A percentile compares a stretch with the other conserved stretches of the same genome.
These are phyloP conservation scores for Metschnikowia vanudenii DNA, from an alignment of 805 yeast genomes.

Conservation along the genomic window DNA sequence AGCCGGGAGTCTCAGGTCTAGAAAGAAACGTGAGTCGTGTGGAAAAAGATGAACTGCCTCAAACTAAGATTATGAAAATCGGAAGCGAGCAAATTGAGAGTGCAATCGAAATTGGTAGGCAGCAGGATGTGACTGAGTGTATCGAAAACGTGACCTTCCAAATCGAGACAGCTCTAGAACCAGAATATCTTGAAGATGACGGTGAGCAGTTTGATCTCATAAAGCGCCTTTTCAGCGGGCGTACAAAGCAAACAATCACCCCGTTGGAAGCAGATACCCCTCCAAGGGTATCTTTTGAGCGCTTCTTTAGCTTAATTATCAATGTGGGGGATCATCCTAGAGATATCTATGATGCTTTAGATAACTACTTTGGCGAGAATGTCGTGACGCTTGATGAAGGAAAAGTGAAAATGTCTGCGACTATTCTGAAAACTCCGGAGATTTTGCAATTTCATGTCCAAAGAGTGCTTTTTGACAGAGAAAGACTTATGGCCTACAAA, in stretches of 20 bases:
- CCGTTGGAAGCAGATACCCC: conserved; percentile 42
- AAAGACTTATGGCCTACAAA: conserved; percentile 70
- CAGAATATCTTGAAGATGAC: conserved; percentile 60
- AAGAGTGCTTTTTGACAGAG: conserved; percentile 86
- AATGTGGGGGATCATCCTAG: conserved; percentile 87
- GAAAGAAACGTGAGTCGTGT: conserved; percentile 1
- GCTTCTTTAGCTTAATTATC: conserved; percentile 78
- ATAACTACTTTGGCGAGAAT: conserved; percentile 77
- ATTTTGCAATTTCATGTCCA: conserved; percentile 90
- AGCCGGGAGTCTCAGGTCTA: background rate
- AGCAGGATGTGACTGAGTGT: conserved; percentile 97
- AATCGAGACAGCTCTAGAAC: conserved; percentile 81
- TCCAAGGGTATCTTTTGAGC: conserved; percentile 48
- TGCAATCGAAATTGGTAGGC: conserved; percentile 80
- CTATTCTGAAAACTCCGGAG: conserved; percentile 71
- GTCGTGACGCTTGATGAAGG: conserved; percentile 68
- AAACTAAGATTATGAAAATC: conserved; percentile 31
- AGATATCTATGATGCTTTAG: conserved; percentile 87
- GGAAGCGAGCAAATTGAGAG: conserved; percentile 67
- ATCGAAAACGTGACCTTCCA: conserved; percentile 91
- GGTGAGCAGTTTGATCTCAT: conserved; percentile 82
- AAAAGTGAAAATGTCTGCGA: conserved; percentile 67
- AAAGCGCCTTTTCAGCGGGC: conserved; percentile 81
- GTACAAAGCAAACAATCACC: conserved; percentile 70
- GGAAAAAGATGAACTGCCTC: conserved; percentile 6